Conservation (phyloP, 2,329 filamentous ascomycete species). For the Fusarium subtropicale region DNA sequence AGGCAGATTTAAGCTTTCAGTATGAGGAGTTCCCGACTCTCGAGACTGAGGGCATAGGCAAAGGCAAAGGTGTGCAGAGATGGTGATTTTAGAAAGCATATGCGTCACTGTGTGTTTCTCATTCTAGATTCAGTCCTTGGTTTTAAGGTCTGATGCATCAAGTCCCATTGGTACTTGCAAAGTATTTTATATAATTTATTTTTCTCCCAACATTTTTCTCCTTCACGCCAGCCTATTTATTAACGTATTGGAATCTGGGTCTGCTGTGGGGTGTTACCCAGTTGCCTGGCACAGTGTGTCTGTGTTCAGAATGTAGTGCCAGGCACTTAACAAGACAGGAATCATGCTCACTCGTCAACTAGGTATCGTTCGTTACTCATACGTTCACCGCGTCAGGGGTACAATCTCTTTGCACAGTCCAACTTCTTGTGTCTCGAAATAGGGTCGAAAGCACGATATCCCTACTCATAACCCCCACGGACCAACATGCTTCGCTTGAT, state of each 20-base stretch:
- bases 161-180: neutral
- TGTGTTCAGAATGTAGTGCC: neutral
- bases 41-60: conserved; percentile 56
- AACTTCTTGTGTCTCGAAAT: neutral
- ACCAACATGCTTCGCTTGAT: neutral
- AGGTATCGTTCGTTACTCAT: neutral
- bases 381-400: neutral
- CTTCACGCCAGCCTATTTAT: neutral
- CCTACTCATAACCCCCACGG: neutral
- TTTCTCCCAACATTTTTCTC: neutral
- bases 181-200: conserved; percentile 11
- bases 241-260: neutral
- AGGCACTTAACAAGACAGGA: neutral
- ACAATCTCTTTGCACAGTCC: neutral
- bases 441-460: neutral
- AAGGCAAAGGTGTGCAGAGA: conserved; percentile 54
- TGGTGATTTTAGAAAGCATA: conserved; percentile 40
- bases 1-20: conserved; percentile 26
- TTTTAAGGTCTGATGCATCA: neutral
- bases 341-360: neutral
- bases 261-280: neutral
- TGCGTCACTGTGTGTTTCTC: conserved; percentile 3
- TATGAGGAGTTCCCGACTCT: conserved; percentile 57
- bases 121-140: neutral
- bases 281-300: neutral